Percentiles rank a stretch among this genome's conserved stretches.
Evolutionary conservation across 371 early-diverging fungal genomes (phyloP).

Genomic region (Catenaria anguillulae): DNA sequence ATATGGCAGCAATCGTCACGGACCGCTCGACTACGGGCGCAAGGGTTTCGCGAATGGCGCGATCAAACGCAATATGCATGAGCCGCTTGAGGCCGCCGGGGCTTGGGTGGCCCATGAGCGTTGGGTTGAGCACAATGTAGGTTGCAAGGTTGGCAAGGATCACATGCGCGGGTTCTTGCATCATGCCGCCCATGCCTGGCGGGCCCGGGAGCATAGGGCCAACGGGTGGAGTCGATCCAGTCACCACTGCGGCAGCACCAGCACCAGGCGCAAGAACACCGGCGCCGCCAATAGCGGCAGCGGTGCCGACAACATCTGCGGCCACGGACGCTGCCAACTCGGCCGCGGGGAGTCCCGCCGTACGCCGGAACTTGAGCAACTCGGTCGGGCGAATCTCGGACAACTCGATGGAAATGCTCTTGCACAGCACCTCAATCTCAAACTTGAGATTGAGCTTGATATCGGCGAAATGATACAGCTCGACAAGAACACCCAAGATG

Average conservation of each 20-base stretch:
- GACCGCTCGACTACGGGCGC: constrained; percentile 80
- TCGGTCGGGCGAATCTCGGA: constrained; percentile 25
- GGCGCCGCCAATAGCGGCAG: background rate
- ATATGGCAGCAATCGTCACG: constrained; percentile 75
- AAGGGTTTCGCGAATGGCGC: constrained; percentile 75
- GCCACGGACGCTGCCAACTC: background rate
- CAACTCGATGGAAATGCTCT: constrained; percentile 66
- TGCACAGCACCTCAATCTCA: constrained; percentile 93
- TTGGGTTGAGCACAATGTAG: constrained; percentile 52
- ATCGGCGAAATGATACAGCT: constrained; percentile 82
- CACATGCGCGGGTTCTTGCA: constrained; percentile 6
- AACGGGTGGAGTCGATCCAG: background rate
- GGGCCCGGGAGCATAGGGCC: background rate
- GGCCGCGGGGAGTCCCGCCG: background rate
- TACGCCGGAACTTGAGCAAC: background rate
- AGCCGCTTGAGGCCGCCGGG: constrained; percentile 68
- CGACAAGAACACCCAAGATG: constrained; percentile 72
- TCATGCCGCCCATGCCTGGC: background rate
- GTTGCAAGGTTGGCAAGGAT: constrained; percentile 45
- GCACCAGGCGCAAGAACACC: too few relatives aligned
- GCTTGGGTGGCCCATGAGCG: constrained; percentile 45
- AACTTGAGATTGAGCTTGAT: constrained; percentile 88
- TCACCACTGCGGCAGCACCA: too few relatives aligned
- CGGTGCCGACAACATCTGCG: background rate
- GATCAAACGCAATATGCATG: constrained; percentile 71